These are phyloP conservation scores for Sporothrix variecibatus DNA, from an alignment of 2,329 filamentous ascomycete genomes.

Conservation along the genomic window DNA sequence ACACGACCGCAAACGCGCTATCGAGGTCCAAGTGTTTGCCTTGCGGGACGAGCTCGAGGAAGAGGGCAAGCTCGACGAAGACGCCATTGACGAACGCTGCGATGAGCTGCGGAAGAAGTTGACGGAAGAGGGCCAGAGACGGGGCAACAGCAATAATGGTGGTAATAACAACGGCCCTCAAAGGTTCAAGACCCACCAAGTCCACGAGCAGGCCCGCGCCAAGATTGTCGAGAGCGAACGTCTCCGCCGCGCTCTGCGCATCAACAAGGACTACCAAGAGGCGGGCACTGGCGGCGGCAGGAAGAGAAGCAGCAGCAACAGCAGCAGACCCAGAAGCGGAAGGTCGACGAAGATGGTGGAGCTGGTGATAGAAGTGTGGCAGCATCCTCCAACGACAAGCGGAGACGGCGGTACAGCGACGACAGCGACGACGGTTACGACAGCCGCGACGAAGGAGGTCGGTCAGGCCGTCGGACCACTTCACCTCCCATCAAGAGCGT, in stretches of 20 bases:
- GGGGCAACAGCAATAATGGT: constrained; percentile 41
- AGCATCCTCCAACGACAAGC: background rate
- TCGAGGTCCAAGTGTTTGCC: constrained; percentile 93
- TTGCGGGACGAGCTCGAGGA: constrained; percentile 90
- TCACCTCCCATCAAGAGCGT: constrained; percentile 19
- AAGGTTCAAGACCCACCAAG: constrained; percentile 84
- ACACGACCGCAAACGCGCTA: constrained; percentile 85
- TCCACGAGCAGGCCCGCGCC: constrained; percentile 92
- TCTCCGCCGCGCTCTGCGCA: constrained; percentile 81
- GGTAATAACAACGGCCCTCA: constrained; percentile 41
- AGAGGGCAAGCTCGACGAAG: constrained; percentile 79
- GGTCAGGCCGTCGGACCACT: background rate
- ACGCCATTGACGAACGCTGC: constrained; percentile 82
- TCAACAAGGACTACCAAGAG: constrained; percentile 82
- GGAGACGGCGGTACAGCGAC: constrained; percentile 19
- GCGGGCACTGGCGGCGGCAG: constrained; percentile 80
- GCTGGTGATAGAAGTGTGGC: too few species aligned
- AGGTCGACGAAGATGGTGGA: constrained; percentile 32
- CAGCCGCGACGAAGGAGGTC: constrained; percentile 20
- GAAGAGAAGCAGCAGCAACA: constrained; percentile 62
- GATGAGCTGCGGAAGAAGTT: constrained; percentile 67
- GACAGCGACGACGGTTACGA: background rate
- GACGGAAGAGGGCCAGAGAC: constrained; percentile 45
- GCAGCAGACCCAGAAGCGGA: constrained; percentile 47
- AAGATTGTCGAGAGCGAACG: constrained; percentile 96